These are phyloP conservation scores for Trichoderma pleuroti DNA, from an alignment of 2,329 filamentous ascomycete species.

Conservation along the genomic window DNA sequence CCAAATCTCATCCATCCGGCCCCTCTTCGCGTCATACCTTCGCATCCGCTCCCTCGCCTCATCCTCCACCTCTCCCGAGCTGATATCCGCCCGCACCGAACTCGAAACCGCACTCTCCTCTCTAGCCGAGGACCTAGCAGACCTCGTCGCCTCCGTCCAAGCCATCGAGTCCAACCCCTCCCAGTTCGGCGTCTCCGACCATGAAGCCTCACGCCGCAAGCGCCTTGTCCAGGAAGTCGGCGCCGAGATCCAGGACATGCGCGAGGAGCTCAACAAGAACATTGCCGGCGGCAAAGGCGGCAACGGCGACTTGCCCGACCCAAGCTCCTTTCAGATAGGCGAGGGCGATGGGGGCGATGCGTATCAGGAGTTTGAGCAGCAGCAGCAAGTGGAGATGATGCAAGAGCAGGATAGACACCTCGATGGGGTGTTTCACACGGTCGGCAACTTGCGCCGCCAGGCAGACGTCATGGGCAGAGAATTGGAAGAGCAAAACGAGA, in stretches of 20 bases:
- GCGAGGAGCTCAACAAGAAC: conserved; percentile 68
- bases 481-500: conserved; percentile 87
- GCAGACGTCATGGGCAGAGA: conserved; percentile 95
- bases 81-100: conserved; percentile 71
- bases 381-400: conserved; percentile 89
- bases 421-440: conserved; percentile 88
- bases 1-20: conserved; percentile 74
- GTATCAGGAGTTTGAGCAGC: conserved; percentile 82
- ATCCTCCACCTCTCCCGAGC: conserved; percentile 72
- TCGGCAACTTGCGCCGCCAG: conserved; percentile 84
- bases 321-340: conserved; percentile 55
- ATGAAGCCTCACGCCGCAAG: conserved; percentile 77
- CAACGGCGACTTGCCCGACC: conserved; percentile 48
- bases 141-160: conserved; percentile 81
- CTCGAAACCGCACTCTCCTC: conserved; percentile 63
- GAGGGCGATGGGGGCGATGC: conserved; percentile 52
- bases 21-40: conserved; percentile 90
- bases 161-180: conserved; percentile 86
- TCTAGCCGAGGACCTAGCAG: conserved; percentile 78
- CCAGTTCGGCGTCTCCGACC: conserved; percentile 76
- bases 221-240: conserved; percentile 86
- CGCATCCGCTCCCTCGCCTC: conserved; percentile 87
- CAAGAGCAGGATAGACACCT: conserved; percentile 90
- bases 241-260: conserved; percentile 85
- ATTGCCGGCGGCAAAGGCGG: conserved; percentile 36